Base-by-base conservation (phyloP, 768 basidiomycete species). In the Calvatia gigantea region DNA sequence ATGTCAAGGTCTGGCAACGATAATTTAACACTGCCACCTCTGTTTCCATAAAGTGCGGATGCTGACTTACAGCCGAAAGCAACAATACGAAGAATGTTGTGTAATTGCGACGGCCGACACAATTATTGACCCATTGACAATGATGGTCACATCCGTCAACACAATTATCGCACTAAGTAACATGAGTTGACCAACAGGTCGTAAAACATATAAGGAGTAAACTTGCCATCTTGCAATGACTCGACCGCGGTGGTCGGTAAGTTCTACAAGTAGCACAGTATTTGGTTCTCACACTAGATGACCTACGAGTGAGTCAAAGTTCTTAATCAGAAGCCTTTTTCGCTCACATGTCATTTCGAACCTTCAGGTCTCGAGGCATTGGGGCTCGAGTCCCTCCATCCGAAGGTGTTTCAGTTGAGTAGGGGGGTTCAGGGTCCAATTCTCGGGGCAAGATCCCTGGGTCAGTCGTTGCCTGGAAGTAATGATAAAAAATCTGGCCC, bases 131-230 rank as follows among this genome's bases (percentile, higher is more conserved):
- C 89, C 87, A 90, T 65, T 87, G 86, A 59, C 87, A 91, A 65
- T 93, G 92, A 65, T 95, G 91, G 68, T 96, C 94, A 61, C 95
- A 98, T 8, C 87, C 87, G 61, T 98, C 95, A 14, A 98, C 93
- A 65, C 96, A 99, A 66, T 98, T 98, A 63, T 97, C 93, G 67
- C 96, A 99, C 89, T 95, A 61, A 2, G 33, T 8, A 43, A 55
- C 25, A 42, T 21, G 23, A 38, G 21, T 29, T 45, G 19, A 19
- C 3, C 50, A 25, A 5, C 19, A 32, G 32, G 31, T 53, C 31
- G 58, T 45, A 41, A 29, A 38, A 54, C 58, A 42, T 32, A 43
- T 23, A 31, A 38, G 12, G 11, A 46, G 38, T n/a, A 46, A 51
- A 69, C 78, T 65, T 62, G 92, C 93, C 83, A 97, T 82, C 68